A percentile compares a stretch with the other conserved stretches of the same genome.
Conservation (phyloP, 2,329 filamentous ascomycete genomes). For the Claviceps sp. region DNA sequence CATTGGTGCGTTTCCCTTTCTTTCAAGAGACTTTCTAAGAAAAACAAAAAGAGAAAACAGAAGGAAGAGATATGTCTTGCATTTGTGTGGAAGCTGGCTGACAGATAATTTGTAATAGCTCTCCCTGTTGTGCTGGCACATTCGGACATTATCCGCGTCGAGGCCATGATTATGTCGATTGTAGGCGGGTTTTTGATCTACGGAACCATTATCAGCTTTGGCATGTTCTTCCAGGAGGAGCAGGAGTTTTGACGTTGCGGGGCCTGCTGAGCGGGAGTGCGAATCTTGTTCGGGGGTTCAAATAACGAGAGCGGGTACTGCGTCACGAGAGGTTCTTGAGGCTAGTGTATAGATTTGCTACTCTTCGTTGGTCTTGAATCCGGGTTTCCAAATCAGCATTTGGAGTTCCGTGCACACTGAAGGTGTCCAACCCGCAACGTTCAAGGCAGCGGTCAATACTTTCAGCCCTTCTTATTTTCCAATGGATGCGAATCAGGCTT, state of each 20-base stretch:
- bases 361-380: not conserved
- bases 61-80: not conserved
- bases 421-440: too few relatives aligned
- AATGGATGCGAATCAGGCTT: too few relatives aligned
- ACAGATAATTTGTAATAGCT: constrained; percentile 35
- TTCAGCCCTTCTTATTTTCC: too few relatives aligned
- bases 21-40: not conserved
- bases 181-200: constrained; percentile 89
- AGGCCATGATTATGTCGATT: constrained; percentile 92
- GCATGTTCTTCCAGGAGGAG: constrained; percentile 96
- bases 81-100: not conserved
- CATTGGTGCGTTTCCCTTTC: constrained; percentile 51
- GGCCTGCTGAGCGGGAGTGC: not conserved
- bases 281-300: not conserved
- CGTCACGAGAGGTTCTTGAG: not conserved
- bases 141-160: constrained; percentile 63
- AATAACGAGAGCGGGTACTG: not conserved
- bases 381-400: not conserved
- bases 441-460: too few relatives aligned
- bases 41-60: not conserved
- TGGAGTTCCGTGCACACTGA: too few relatives aligned
- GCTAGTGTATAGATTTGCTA: not conserved
- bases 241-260: constrained; percentile 64
- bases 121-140: constrained; percentile 82
- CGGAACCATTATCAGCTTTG: constrained; percentile 94